These are phyloP conservation scores for Sanghuangporus weigelae DNA, from an alignment of 1,284 basidiomycete species.

Conservation along the genomic window DNA sequence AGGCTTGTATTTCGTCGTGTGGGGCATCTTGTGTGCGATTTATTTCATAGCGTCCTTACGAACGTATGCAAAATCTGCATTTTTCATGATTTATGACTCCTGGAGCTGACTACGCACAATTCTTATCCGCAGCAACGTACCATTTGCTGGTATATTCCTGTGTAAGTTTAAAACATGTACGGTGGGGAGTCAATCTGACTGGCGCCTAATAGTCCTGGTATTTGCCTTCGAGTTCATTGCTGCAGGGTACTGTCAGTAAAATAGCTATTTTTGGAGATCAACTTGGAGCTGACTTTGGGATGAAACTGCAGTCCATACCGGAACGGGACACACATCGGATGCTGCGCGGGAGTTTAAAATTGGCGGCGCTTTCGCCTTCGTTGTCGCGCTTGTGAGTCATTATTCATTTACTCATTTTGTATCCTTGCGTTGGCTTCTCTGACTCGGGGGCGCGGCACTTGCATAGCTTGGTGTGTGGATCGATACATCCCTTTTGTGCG, in stretches of 20 bases:
- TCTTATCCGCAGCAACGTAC: slow-evolving; percentile 17
- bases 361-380: slow-evolving; percentile 20
- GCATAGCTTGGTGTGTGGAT: slow-evolving; percentile 19
- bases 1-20: slow-evolving; percentile 20
- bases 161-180: slow-evolving; percentile 7
- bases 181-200: neutral
- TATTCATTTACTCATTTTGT: neutral
- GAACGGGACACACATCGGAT: slow-evolving; percentile 9
- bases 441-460: neutral
- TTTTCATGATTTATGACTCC: neutral
- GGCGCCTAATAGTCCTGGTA: slow-evolving; percentile 13
- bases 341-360: slow-evolving; percentile 19
- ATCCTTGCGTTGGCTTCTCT: neutral
- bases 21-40: slow-evolving; percentile 20
- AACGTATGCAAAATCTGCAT: slow-evolving; percentile 15
- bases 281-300: neutral
- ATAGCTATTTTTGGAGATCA: neutral
- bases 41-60: slow-evolving; percentile 20
- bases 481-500: slow-evolving; percentile 19
- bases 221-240: slow-evolving; percentile 19
- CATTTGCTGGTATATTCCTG: slow-evolving; percentile 20
- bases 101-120: neutral
- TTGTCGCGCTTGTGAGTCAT: slow-evolving; percentile 18
- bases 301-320: slow-evolving; percentile 16
- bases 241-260: slow-evolving; percentile 22